phyloP scores from a whole-genome alignment of 2,329 filamentous ascomycete species.

The Penicillium sp. region DNA sequence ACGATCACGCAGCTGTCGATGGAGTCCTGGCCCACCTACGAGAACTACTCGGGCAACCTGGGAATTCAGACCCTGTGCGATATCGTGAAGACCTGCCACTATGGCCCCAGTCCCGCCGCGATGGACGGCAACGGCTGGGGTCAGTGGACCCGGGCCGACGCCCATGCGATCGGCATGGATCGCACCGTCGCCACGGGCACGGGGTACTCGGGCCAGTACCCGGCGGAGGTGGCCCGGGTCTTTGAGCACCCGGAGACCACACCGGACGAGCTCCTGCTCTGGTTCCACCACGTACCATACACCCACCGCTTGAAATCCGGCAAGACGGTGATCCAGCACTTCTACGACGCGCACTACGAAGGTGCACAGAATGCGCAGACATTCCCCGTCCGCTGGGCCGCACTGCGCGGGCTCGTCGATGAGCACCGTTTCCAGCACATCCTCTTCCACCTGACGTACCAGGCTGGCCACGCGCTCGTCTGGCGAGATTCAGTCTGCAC shows the following conservation, averaged over 20 bases:
- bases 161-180: conserved; percentile 61
- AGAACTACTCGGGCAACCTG: conserved; percentile 65
- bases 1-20: conserved; percentile 59
- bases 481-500: conserved; percentile 1
- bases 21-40: conserved; percentile 64
- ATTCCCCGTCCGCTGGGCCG: conserved; percentile 37
- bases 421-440: conserved; percentile 5
- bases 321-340: conserved; percentile 62
- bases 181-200: conserved; percentile 64
- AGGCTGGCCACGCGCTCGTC: conserved; percentile 2
- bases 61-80: conserved; percentile 65
- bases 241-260: conserved; percentile 60
- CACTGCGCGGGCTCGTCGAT: conserved; percentile 14
- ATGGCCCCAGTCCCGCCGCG: conserved; percentile 60
- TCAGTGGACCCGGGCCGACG: conserved; percentile 64
- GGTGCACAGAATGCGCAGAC: conserved; percentile 56
- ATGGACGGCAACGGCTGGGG: conserved; percentile 65
- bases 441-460: neutral
- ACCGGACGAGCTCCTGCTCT: conserved; percentile 62
- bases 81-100: conserved; percentile 58
- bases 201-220: conserved; percentile 60
- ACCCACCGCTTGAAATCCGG: conserved; percentile 57
- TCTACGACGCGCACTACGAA: conserved; percentile 58
- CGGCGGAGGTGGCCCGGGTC: conserved; percentile 50
- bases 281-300: conserved; percentile 70